Evolutionary conservation across 2,329 filamentous ascomycete species (phyloP).

Genomic region (Esteya vermicola): DNA sequence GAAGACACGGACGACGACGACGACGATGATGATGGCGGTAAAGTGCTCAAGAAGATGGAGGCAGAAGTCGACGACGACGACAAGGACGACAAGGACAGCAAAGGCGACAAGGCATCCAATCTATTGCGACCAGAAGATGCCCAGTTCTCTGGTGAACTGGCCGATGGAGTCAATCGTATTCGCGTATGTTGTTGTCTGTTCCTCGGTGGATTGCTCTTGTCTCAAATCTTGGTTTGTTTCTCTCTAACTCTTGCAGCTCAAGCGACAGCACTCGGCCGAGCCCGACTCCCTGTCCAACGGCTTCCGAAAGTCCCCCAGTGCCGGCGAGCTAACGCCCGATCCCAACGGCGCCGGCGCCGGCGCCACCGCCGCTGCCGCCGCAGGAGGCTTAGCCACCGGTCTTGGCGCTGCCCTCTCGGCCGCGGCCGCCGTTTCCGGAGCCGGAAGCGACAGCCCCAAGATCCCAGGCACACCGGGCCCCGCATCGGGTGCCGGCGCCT

Average conservation of each 20-base stretch:
- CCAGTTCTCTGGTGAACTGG: constrained; percentile 57
- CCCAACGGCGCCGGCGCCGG: constrained; percentile 23
- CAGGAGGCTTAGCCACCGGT: constrained; percentile 4
- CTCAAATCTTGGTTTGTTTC: constrained; percentile 7
- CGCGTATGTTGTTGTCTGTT: constrained; percentile 39
- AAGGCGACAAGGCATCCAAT: constrained; percentile 33
- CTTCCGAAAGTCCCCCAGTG: constrained; percentile 30
- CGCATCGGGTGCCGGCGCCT: background rate
- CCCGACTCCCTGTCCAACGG: constrained; percentile 31
- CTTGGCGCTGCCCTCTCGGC: background rate
- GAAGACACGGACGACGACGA: constrained; percentile 64
- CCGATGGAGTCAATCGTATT: constrained; percentile 70
- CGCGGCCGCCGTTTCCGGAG: constrained; percentile 8
- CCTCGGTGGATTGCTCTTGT: background rate
- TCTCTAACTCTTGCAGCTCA: constrained; percentile 40
- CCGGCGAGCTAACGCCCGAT: constrained; percentile 19
- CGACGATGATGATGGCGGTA: constrained; percentile 43
- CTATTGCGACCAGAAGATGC: constrained; percentile 54
- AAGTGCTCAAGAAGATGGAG: constrained; percentile 47
- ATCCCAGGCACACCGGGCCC: background rate
- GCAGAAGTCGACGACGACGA: constrained; percentile 32
- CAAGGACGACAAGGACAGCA: constrained; percentile 36
- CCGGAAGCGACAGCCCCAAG: constrained; percentile 10
- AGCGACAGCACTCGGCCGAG: constrained; percentile 65
- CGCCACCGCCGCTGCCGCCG: constrained; percentile 21